Conservation (phyloP, 305 asterid species). For the Fraxinus angustifolia region DNA sequence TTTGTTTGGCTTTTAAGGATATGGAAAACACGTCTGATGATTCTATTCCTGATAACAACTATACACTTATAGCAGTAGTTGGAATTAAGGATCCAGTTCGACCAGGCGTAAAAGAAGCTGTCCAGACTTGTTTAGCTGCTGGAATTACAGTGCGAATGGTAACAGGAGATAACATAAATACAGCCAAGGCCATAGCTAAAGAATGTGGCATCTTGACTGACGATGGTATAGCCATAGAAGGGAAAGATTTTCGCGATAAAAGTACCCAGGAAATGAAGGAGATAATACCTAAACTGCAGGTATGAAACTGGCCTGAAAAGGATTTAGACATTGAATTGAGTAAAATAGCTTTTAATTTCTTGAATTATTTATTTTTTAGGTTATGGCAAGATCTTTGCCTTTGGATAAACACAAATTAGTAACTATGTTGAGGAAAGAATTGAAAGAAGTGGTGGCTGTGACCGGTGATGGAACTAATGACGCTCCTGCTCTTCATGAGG, state of each 20-base stretch:
- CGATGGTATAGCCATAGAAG: constrained; percentile 74
- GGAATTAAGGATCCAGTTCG: constrained; percentile 84
- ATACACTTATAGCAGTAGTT: constrained; percentile 61
- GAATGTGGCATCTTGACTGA: constrained; percentile 77
- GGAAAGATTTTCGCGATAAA: constrained; percentile 59
- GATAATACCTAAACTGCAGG: constrained; percentile 68
- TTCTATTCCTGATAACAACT: constrained; percentile 50
- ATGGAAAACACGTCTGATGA: constrained; percentile 28
- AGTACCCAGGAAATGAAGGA: constrained; percentile 50
- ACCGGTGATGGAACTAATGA: constrained; percentile 91
- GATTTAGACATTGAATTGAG: background rate
- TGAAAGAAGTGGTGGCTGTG: constrained; percentile 71
- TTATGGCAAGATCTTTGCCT: constrained; percentile 75
- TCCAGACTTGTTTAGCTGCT: constrained; percentile 61
- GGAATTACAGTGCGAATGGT: constrained; percentile 77
- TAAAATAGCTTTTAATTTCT: constrained; percentile 8
- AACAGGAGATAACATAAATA: constrained; percentile 77
- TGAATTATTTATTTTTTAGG: constrained; percentile 32
- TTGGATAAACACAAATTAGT: constrained; percentile 74
- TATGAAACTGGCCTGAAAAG: constrained; percentile 10
- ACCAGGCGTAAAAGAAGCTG: constrained; percentile 76
- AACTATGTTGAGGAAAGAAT: constrained; percentile 54
- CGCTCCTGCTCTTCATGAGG: constrained; percentile 90
- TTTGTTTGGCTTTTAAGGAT: constrained; percentile 66
- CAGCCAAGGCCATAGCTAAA: constrained; percentile 79